Evolutionary conservation across 768 basidiomycete genomes (phyloP).

Genomic region (Trametes cinnabarina): DNA sequence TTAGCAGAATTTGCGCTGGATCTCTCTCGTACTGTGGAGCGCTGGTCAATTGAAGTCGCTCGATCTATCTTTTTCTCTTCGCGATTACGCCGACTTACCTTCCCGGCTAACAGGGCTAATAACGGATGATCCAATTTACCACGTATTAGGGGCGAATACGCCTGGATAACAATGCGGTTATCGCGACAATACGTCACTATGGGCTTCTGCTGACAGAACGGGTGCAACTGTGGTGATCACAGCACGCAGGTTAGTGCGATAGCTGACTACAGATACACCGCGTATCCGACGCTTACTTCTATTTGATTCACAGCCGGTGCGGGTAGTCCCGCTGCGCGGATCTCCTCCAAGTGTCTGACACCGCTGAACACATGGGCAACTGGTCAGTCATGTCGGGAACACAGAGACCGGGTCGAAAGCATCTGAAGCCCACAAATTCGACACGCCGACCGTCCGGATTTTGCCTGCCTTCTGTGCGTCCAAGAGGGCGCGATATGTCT

Average conservation of each 20-base stretch:
- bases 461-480: slow-evolving; percentile 37
- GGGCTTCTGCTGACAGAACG: slow-evolving; percentile 75
- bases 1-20: slow-evolving; percentile 76
- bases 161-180: slow-evolving; percentile 39
- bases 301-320: slow-evolving; percentile 80
- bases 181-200: slow-evolving; percentile 66
- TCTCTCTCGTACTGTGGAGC: slow-evolving; percentile 44
- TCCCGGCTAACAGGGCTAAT: slow-evolving; percentile 53
- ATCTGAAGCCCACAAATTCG: slow-evolving; percentile 42
- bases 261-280: neutral
- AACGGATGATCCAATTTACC: slow-evolving; percentile 45
- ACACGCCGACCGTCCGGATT: slow-evolving; percentile 42
- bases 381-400: neutral
- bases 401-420: neutral
- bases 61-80: neutral
- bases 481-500: slow-evolving; percentile 40
- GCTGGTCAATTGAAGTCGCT: neutral
- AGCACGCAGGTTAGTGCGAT: neutral
- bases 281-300: slow-evolving; percentile 47
- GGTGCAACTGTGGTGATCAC: slow-evolving; percentile 60
- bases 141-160: slow-evolving; percentile 66
- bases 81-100: slow-evolving; percentile 25
- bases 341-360: slow-evolving; percentile 73
- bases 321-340: slow-evolving; percentile 56
- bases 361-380: slow-evolving; percentile 39